Conservation (phyloP, 331 rosid species). For the Arachis monticola region DNA sequence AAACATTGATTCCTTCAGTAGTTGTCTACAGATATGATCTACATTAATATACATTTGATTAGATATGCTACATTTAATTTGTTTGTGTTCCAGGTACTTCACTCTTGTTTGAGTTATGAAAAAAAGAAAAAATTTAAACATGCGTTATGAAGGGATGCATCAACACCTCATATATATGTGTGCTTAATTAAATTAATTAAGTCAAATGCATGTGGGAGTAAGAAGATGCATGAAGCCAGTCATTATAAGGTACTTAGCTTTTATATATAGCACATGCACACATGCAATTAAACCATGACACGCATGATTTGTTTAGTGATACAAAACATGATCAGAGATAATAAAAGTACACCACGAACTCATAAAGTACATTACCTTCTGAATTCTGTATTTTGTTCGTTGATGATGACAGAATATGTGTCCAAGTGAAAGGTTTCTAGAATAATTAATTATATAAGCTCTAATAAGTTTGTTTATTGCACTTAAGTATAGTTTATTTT, state of each 20-base stretch:
- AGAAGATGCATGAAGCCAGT: slow-evolving; percentile 55
- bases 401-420: not conserved
- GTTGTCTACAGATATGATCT: slow-evolving; percentile 9
- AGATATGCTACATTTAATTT: slow-evolving; percentile 6
- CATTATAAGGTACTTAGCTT: slow-evolving; percentile 4
- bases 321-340: slow-evolving; percentile 19
- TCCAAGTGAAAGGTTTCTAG: slow-evolving; percentile 45
- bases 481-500: not conserved
- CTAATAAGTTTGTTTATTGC: not conserved
- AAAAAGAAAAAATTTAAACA: not conserved
- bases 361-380: not conserved
- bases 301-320: not conserved
- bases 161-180: slow-evolving; percentile 11
- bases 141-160: no score
- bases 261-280: slow-evolving; percentile 50
- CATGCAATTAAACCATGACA: slow-evolving; percentile 35
- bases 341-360: slow-evolving; percentile 12
- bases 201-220: slow-evolving; percentile 45
- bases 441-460: not conserved
- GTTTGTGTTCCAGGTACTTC: slow-evolving; percentile 3
- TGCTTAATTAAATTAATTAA: slow-evolving; percentile 24
- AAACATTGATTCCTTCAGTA: slow-evolving; percentile 31
- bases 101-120: slow-evolving; percentile 12
- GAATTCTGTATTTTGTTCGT: slow-evolving; percentile 17
- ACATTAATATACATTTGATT: not conserved